phyloP scores from a whole-genome alignment of 352 stramenopile genomes.

The Globisporangium cylindrosporum region DNA sequence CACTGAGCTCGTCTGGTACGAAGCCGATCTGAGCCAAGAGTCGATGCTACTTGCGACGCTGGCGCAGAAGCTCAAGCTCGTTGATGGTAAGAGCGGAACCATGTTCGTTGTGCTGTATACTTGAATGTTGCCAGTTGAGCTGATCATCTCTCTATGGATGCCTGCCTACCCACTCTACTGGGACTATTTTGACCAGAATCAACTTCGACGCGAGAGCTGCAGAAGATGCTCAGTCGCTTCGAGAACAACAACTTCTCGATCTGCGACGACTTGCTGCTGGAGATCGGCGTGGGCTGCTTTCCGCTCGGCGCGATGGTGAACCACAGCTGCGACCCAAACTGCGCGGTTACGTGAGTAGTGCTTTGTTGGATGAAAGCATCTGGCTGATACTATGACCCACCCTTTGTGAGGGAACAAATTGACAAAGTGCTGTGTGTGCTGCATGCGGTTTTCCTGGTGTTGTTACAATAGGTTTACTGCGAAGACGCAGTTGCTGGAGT shows the following conservation, averaged over 20 bases:
- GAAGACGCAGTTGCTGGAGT: conserved; percentile 41
- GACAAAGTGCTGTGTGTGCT: not conserved
- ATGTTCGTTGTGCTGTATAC: not conserved
- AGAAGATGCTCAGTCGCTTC: conserved; percentile 71
- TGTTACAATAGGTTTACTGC: conserved; percentile 32
- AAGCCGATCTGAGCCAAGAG: conserved; percentile 50
- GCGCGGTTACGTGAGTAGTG: conserved; percentile 51
- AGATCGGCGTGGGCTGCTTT: conserved; percentile 59
- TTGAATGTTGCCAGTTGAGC: not conserved
- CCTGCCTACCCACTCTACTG: not conserved
- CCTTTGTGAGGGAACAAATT: not conserved
- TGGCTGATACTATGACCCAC: too few relatives aligned
- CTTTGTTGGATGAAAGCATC: too few relatives aligned
- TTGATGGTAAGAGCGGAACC: conserved; percentile 23
- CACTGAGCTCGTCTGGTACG: conserved; percentile 49
- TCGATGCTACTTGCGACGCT: conserved; percentile 45
- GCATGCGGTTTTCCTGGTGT: not conserved
- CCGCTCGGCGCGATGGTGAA: conserved; percentile 73
- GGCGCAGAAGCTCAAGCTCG: conserved; percentile 49
- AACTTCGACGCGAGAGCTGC: conserved; percentile 32
- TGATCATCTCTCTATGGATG: not conserved
- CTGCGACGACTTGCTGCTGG: conserved; percentile 55
- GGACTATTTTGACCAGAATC: conserved; percentile 11
- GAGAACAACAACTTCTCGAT: conserved; percentile 82
- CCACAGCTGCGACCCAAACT: conserved; percentile 73